These are phyloP conservation scores for Phlegmacium glaucopus DNA, from an alignment of 768 basidiomycete genomes.

Conservation along the genomic window DNA sequence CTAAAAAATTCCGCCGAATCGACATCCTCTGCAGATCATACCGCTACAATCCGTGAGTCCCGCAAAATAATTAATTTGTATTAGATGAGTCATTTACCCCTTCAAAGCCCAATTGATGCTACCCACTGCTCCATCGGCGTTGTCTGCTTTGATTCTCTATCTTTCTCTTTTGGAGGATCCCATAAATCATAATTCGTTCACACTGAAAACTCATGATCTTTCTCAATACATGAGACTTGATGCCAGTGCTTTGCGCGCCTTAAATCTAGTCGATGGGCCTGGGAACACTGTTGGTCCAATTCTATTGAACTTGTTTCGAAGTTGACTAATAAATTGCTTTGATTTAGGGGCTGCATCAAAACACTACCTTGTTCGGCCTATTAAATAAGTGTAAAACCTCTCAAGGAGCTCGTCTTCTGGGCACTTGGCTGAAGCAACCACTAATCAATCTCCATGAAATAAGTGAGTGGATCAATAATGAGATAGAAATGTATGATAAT, in stretches of 20 bases:
- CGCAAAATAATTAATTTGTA: not conserved
- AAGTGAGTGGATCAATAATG: slow-evolving; percentile 42
- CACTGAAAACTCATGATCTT: slow-evolving; percentile 83
- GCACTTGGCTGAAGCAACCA: slow-evolving; percentile 95
- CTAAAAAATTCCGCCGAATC: slow-evolving; percentile 44
- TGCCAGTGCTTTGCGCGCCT: slow-evolving; percentile 87
- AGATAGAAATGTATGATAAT: not conserved
- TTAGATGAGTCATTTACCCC: not conserved
- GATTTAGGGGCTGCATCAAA: slow-evolving; percentile 60
- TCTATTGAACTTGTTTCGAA: not conserved
- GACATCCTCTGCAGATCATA: slow-evolving; percentile 44
- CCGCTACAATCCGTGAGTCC: slow-evolving; percentile 51
- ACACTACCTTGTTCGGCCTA: slow-evolving; percentile 83
- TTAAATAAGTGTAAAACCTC: slow-evolving; percentile 96
- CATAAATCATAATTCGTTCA: slow-evolving; percentile 77
- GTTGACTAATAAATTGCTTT: slow-evolving; percentile 1
- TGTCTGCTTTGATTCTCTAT: slow-evolving; percentile 81
- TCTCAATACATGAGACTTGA: slow-evolving; percentile 95
- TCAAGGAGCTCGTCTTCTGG: slow-evolving; percentile 85
- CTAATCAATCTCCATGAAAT: slow-evolving; percentile 93
- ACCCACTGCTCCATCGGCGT: slow-evolving; percentile 73
- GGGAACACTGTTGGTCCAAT: slow-evolving; percentile 45
- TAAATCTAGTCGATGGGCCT: slow-evolving; percentile 78
- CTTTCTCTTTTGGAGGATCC: slow-evolving; percentile 76
- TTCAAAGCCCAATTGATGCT: slow-evolving; percentile 70